A percentile compares a stretch with the other conserved stretches of the same genome.
These are phyloP conservation scores for Aspergillus transmontanensis DNA, from an alignment of 2,329 filamentous ascomycete species.

Conservation along the genomic window DNA sequence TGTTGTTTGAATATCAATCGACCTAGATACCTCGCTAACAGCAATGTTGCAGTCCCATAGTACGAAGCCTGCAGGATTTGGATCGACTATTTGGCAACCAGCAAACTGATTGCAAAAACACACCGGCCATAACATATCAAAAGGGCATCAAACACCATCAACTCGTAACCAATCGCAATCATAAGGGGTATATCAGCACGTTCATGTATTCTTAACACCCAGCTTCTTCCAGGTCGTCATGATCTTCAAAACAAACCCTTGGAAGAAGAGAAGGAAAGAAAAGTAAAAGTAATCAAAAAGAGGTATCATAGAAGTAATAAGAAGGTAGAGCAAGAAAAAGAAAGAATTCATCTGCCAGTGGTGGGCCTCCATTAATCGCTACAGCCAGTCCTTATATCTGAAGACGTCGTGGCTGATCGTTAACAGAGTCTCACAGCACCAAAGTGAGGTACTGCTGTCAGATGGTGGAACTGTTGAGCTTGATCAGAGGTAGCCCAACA, in stretches of 20 bases:
- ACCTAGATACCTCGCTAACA: not conserved
- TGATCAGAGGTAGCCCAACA: conserved; percentile 40
- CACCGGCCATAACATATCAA: not conserved
- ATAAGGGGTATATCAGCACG: conserved; percentile 34
- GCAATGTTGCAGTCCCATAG: not conserved
- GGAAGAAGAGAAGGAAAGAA: conserved; percentile 15
- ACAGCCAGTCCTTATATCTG: not conserved
- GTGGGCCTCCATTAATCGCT: not conserved
- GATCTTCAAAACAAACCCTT: not conserved
- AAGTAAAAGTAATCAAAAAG: conserved; percentile 23
- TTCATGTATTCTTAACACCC: conserved; percentile 26
- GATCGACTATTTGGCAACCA: not conserved
- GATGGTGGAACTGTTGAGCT: not conserved
- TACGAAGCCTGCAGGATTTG: not conserved
- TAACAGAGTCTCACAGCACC: not conserved
- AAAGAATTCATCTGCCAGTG: conserved; percentile 3
- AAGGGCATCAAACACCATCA: conserved; percentile 23
- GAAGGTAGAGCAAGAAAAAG: conserved; percentile 21
- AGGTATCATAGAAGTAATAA: not conserved
- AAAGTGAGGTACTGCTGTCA: not conserved
- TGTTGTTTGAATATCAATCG: not conserved
- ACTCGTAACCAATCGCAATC: conserved; percentile 31
- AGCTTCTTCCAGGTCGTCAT: conserved; percentile 4
- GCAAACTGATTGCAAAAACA: not conserved
- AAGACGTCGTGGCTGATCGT: too few species aligned